Evolutionary conservation across 2,329 filamentous ascomycete genomes (phyloP).

Genomic region (Monilinia polystroma): DNA sequence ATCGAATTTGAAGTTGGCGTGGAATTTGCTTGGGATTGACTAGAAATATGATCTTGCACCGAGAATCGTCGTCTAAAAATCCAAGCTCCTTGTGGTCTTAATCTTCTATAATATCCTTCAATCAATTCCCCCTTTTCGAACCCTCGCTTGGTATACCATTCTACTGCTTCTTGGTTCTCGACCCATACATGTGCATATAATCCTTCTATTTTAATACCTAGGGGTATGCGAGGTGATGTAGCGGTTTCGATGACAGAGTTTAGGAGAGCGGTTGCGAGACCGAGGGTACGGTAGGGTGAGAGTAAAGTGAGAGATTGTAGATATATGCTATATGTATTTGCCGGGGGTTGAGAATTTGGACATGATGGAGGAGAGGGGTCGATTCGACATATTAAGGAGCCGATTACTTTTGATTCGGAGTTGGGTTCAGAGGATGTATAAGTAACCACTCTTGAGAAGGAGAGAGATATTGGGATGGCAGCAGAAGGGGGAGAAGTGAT

Average conservation of each 20-base stretch:
- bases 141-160: constrained; percentile 60
- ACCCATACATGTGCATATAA: constrained; percentile 70
- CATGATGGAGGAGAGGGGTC: constrained; percentile 46
- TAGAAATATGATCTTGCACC: constrained; percentile 33
- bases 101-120: constrained; percentile 60
- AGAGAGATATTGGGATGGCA: constrained; percentile 44
- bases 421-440: constrained; percentile 40
- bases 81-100: constrained; percentile 62
- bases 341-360: constrained; percentile 18
- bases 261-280: constrained; percentile 57
- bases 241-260: constrained; percentile 37
- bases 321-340: constrained; percentile 53
- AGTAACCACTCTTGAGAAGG: constrained; percentile 53
- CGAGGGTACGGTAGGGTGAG: constrained; percentile 60
- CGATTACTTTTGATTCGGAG: constrained; percentile 52
- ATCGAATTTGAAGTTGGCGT: constrained; percentile 56
- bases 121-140: constrained; percentile 51
- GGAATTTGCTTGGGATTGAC: constrained; percentile 35
- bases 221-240: constrained; percentile 7
- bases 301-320: constrained; percentile 64
- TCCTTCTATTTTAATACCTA: constrained; percentile 40
- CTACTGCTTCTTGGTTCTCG: constrained; percentile 60
- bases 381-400: constrained; percentile 60
- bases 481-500: constrained; percentile 48
- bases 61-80: constrained; percentile 50